Evolutionary conservation across 805 yeast species (phyloP), one percentile per base, ranked within the genome.

Genomic region (Candida piceae): DNA sequence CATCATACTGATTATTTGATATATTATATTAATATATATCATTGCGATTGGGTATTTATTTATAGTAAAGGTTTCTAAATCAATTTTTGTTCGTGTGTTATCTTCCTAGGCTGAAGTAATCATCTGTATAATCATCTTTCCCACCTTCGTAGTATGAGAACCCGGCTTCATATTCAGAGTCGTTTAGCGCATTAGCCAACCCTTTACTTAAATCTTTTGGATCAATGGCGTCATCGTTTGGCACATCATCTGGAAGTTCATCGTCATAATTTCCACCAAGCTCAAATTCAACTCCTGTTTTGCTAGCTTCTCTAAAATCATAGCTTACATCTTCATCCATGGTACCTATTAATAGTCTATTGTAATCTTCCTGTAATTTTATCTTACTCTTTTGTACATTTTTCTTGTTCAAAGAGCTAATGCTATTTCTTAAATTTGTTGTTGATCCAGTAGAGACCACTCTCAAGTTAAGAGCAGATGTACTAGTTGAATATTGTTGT

Each of bases 71-170:
- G n/a, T n/a, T n/a, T n/a, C n/a, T n/a, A n/a, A n/a, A n/a, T n/a
- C n/a, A n/a, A n/a, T n/a, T n/a, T n/a, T n/a, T n/a, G n/a, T n/a
- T n/a, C n/a, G n/a, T n/a, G n/a, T n/a, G n/a, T n/a, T 24, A 6
- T 12, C 12, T 22, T 7, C 27, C 27, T 5, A 13, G 23, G 9
- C 23, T 29, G 26, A 34, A 34, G 18, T 33, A 33, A 16, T 33
- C 36, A 5, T n/a, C 17, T n/a, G 8, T 15, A 12, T 15, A 19
- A 7, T 18, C 32, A 10, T 16, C 28, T 1, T 29, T 34, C 8
- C 20, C 35, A 13, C 22, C 32, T 16, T 38, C 29, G 22, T 41
- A 41, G 16, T 41, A 41, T 5, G 42, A 38, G 15, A 41, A 41
- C 7, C 45, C 45, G 36, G 36, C 29, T n/a, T n/a, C n/a, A n/a